These are phyloP conservation scores for Neofusicoccum parvum DNA, from an alignment of 2,329 filamentous ascomycete genomes.

Conservation along the genomic window DNA sequence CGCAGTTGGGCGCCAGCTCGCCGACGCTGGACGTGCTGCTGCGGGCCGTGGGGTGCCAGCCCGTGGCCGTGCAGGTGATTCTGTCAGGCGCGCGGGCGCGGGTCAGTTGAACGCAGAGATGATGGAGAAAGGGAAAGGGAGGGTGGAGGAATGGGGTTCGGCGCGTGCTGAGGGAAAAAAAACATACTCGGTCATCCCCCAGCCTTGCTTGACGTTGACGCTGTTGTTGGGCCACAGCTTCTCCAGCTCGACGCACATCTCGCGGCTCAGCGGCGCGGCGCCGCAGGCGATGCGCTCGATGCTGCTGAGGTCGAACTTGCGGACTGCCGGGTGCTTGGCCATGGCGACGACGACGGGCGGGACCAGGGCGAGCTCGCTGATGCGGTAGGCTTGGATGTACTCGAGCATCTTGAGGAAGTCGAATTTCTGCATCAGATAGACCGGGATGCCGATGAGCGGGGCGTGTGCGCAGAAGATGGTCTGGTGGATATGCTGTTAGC, in stretches of 20 bases:
- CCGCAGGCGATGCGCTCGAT: conserved; percentile 64
- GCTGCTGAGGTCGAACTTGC: conserved; percentile 68
- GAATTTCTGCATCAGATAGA: conserved; percentile 79
- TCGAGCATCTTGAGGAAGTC: conserved; percentile 73
- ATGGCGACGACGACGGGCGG: conserved; percentile 76
- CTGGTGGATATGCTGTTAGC: conserved; percentile 38
- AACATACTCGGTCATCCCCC: conserved; percentile 80
- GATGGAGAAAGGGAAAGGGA: background rate
- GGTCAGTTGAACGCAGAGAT: background rate
- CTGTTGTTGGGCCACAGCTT: conserved; percentile 54
- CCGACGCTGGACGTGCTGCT: conserved; percentile 59
- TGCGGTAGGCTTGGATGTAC: conserved; percentile 66
- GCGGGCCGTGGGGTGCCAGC: conserved; percentile 60
- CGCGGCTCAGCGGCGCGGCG: conserved; percentile 63
- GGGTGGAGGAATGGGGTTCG: background rate
- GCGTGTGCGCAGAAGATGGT: conserved; percentile 67
- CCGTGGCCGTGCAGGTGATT: conserved; percentile 68
- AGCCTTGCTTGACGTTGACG: conserved; percentile 68
- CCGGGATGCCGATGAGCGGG: conserved; percentile 60
- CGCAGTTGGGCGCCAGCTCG: conserved; percentile 68
- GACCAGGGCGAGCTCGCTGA: conserved; percentile 68
- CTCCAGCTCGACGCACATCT: conserved; percentile 56
- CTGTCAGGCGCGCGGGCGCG: conserved; percentile 31
- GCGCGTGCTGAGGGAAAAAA: too few relatives aligned
- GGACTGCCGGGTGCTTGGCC: conserved; percentile 68